Evolutionary conservation across 2,329 filamentous ascomycete species (phyloP).

Genomic region (Aspergillus sp.): DNA sequence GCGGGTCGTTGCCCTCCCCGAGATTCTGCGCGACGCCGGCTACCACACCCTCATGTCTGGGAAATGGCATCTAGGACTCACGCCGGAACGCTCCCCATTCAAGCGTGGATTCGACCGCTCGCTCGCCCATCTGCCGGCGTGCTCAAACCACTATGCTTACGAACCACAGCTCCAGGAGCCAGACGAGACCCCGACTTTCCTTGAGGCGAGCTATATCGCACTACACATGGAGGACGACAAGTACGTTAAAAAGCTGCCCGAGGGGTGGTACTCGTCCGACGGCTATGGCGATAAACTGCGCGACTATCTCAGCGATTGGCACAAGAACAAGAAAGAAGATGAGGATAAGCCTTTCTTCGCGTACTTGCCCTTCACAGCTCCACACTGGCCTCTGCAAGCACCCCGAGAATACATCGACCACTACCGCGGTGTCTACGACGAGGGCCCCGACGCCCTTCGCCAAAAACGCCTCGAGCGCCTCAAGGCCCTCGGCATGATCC

Average conservation of each 20-base stretch:
- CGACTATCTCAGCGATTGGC: conserved; percentile 52
- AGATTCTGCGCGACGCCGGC: conserved; percentile 58
- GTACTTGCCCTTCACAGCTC: conserved; percentile 62
- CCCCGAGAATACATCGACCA: conserved; percentile 56
- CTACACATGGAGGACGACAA: conserved; percentile 48
- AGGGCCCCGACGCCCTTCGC: conserved; percentile 59
- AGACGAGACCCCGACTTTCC: conserved; percentile 43
- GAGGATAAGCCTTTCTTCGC: conserved; percentile 55
- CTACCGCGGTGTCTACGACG: conserved; percentile 61
- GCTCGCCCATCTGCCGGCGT: conserved; percentile 61
- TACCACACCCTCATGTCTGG: conserved; percentile 63
- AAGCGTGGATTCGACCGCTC: conserved; percentile 60
- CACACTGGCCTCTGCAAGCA: conserved; percentile 64
- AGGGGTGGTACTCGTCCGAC: conserved; percentile 56
- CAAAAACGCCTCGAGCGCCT: conserved; percentile 54
- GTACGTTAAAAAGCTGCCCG: conserved; percentile 48
- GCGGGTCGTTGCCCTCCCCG: conserved; percentile 58
- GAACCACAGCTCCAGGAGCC: conserved; percentile 46
- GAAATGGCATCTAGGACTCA: conserved; percentile 65
- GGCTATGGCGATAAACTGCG: conserved; percentile 56
- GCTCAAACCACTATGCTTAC: conserved; percentile 59
- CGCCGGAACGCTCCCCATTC: conserved; percentile 56
- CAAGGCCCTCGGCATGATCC: conserved; percentile 58
- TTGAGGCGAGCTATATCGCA: conserved; percentile 45
- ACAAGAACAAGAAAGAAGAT: conserved; percentile 25